Percentiles rank a stretch among this genome's conserved stretches.
Evolutionary conservation across 805 yeast species (phyloP).

Genomic region (Wickerhamomyces chaumierensis): DNA sequence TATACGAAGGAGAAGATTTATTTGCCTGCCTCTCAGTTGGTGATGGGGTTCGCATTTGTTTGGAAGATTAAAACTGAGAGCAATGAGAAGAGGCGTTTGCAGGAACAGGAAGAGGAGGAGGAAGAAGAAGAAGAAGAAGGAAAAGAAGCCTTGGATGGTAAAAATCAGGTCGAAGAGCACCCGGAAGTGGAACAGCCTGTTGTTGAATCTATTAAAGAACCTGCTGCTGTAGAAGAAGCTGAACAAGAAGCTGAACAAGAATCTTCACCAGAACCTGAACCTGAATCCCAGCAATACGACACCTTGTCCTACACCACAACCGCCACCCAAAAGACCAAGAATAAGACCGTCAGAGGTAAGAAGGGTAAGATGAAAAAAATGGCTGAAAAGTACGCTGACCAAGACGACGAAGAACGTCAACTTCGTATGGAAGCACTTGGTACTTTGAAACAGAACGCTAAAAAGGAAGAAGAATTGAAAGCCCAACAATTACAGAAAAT

Average conservation of each 20-base stretch:
- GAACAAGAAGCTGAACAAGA: slow-evolving; percentile 11
- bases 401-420: slow-evolving; percentile 79
- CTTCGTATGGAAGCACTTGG: slow-evolving; percentile 76
- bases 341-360: slow-evolving; percentile 63
- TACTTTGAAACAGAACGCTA: slow-evolving; percentile 50
- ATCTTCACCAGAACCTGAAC: slow-evolving; percentile 3
- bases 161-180: too few relatives aligned
- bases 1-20: slow-evolving; percentile 41
- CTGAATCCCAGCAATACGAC: slow-evolving; percentile 1
- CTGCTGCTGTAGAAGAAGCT: slow-evolving; percentile 6
- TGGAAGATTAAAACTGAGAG: slow-evolving; percentile 60
- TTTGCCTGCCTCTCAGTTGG: slow-evolving; percentile 73
- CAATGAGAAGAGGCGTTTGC: slow-evolving; percentile 26
- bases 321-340: slow-evolving; percentile 5
- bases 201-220: too few relatives aligned
- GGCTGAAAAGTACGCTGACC: slow-evolving; percentile 74
- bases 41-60: slow-evolving; percentile 80
- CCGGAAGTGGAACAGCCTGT: too few relatives aligned
- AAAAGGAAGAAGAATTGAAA: slow-evolving; percentile 24
- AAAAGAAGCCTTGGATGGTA: slow-evolving; percentile 5
- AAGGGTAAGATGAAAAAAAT: slow-evolving; percentile 77
- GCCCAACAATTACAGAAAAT: slow-evolving; percentile 24
- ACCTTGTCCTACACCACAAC: slow-evolving; percentile 1
- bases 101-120: slow-evolving; percentile 5
- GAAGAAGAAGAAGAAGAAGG: slow-evolving; percentile 6